Evolutionary conservation across 305 asterid genomes (phyloP).

Genomic region (Fraxinus baroniana): DNA sequence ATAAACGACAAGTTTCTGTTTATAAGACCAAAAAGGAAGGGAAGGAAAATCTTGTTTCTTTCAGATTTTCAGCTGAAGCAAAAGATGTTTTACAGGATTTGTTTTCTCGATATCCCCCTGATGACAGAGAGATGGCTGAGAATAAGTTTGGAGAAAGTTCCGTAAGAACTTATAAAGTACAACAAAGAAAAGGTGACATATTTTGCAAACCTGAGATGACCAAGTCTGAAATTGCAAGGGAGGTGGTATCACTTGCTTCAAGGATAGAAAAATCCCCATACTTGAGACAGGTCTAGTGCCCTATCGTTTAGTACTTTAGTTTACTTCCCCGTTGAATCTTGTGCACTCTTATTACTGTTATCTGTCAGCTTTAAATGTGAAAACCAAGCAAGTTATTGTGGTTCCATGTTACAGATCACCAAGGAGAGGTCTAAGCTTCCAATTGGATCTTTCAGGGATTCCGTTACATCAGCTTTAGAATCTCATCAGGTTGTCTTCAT

Average conservation of each 20-base stretch:
- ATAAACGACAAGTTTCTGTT: slow-evolving; percentile 60
- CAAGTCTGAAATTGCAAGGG: slow-evolving; percentile 56
- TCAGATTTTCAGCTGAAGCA: slow-evolving; percentile 65
- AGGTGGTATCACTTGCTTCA: slow-evolving; percentile 51
- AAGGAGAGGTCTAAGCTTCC: slow-evolving; percentile 80
- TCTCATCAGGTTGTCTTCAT: slow-evolving; percentile 68
- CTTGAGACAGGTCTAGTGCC: slow-evolving; percentile 60
- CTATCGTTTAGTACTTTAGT: slow-evolving; percentile 9
- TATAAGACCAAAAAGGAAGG: slow-evolving; percentile 48
- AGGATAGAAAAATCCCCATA: slow-evolving; percentile 45
- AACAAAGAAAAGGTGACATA: slow-evolving; percentile 46
- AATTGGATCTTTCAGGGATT: slow-evolving; percentile 73
- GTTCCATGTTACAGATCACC: slow-evolving; percentile 47
- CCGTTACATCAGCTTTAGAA: slow-evolving; percentile 60
- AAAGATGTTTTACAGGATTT: slow-evolving; percentile 61
- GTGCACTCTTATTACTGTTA: neutral
- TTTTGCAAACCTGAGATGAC: slow-evolving; percentile 58
- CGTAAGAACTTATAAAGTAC: slow-evolving; percentile 27
- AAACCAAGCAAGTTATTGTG: slow-evolving; percentile 12
- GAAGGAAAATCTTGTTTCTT: slow-evolving; percentile 47
- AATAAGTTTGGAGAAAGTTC: slow-evolving; percentile 37
- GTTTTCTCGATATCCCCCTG: slow-evolving; percentile 79
- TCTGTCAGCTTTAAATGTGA: slow-evolving; percentile 4
- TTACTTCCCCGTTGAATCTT: slow-evolving; percentile 15
- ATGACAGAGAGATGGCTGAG: slow-evolving; percentile 48